Evolutionary conservation across 2,329 filamentous ascomycete genomes (phyloP).

Genomic region (Aulographum hederae): DNA sequence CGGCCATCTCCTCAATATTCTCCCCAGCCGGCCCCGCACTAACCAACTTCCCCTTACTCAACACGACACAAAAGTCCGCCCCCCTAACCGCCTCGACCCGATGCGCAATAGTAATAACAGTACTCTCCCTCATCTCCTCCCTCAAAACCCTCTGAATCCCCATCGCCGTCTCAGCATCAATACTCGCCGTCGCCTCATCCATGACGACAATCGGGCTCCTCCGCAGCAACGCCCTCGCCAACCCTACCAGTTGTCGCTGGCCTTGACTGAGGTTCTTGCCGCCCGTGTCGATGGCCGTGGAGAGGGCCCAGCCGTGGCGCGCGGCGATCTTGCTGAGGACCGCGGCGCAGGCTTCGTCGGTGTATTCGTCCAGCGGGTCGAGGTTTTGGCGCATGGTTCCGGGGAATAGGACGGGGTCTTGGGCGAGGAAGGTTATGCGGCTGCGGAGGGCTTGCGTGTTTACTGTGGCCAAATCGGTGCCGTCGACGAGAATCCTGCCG

Average conservation of each 20-base stretch:
- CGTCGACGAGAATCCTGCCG: slow-evolving; percentile 41
- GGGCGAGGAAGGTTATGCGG: slow-evolving; percentile 47
- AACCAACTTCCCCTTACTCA: slow-evolving; percentile 31
- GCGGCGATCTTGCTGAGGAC: slow-evolving; percentile 36
- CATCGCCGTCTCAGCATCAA: slow-evolving; percentile 42
- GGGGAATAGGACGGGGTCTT: slow-evolving; percentile 48
- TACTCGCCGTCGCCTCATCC: slow-evolving; percentile 44
- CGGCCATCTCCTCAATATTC: no score
- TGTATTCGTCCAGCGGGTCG: slow-evolving; percentile 39
- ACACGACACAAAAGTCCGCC: slow-evolving; percentile 35
- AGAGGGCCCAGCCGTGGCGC: slow-evolving; percentile 36
- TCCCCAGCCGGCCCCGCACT: slow-evolving; percentile 11
- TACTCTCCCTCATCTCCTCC: slow-evolving; percentile 37
- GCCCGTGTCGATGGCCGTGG: slow-evolving; percentile 38
- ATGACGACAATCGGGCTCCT: slow-evolving; percentile 44
- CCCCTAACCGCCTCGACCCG: slow-evolving; percentile 41
- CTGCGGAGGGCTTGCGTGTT: slow-evolving; percentile 40
- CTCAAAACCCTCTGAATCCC: slow-evolving; percentile 35
- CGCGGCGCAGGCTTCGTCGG: slow-evolving; percentile 32
- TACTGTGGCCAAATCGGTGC: slow-evolving; percentile 40
- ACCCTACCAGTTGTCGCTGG: slow-evolving; percentile 44
- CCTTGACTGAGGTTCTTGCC: slow-evolving; percentile 46
- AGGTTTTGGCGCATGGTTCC: slow-evolving; percentile 44
- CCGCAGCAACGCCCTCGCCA: slow-evolving; percentile 43
- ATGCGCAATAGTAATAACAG: slow-evolving; percentile 49